Evolutionary conservation across 106 monocot genomes (phyloP), one percentile per base, ranked within the genome.

Genomic region (Allium sativum): DNA sequence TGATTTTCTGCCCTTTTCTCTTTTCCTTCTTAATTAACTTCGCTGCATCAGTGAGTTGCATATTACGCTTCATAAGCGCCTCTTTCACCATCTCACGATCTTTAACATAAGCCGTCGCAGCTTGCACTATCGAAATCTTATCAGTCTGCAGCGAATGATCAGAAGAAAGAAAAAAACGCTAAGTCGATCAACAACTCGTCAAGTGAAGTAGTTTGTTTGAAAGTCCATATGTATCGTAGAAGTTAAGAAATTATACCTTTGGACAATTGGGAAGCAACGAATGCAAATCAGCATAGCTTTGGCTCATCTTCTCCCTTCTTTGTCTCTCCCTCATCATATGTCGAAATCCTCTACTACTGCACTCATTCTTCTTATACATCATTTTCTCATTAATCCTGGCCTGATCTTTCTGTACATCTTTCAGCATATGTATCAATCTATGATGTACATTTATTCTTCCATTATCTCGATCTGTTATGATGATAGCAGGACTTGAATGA

Each of bases 281-380:
- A 70, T 93, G 56, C 12, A 93, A 48, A 44, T 93, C 93, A 3
- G 85, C 76, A 44, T 93, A 93, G 68, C 83, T 81, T 80, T 93
- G 89, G 70, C 93, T 89, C 21, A 89, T 69, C 67, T 79, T 81
- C 89, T 89, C 93, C 52, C 93, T 72, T 59, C 93, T 52, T 50
- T 74, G 76, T 66, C 93, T 51, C 78, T 93, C 93, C 52, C 89
- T 68, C 31, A 31, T 31, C 93, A 86, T 93, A 56, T 93, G 93
- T 45, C 73, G 72, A 66, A 89, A 89, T 55, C 85, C 78, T 18
- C 81, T 69, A 70, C 82, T 78, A 22, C n/a, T n/a, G n/a, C 40
- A n/a, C 70, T 68, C 59, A 9, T 12, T 51, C 7, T 51, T 31
- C 16, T 31, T 31, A 31, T 31, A 31, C 31, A 31, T 31, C 31